Evolutionary conservation across 2,329 filamentous ascomycete species (phyloP).

Genomic region (Stachybotrys echinatus): DNA sequence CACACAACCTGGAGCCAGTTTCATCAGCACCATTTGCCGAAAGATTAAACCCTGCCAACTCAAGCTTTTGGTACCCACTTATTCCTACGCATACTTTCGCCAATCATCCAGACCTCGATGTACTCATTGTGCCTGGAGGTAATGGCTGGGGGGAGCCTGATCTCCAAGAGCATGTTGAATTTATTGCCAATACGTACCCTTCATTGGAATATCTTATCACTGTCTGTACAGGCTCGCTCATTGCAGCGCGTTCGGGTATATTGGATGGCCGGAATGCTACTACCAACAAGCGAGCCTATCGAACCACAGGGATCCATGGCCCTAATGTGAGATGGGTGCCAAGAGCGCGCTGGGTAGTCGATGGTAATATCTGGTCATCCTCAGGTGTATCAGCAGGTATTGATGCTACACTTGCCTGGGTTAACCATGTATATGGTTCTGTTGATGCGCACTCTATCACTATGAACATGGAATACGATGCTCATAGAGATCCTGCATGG

Average conservation of each 20-base stretch:
- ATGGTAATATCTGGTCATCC: slow-evolving; percentile 58
- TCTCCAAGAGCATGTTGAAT: slow-evolving; percentile 25
- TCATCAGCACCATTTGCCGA: slow-evolving; percentile 12
- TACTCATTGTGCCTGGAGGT: slow-evolving; percentile 34
- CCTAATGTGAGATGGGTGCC: slow-evolving; percentile 47
- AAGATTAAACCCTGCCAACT: background rate
- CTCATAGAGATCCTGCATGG: background rate
- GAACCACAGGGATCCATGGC: slow-evolving; percentile 25
- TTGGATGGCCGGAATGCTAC: slow-evolving; percentile 54
- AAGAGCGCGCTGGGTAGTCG: slow-evolving; percentile 53
- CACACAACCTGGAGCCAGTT: slow-evolving; percentile 20
- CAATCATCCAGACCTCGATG: slow-evolving; percentile 27
- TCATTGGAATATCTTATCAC: slow-evolving; percentile 49
- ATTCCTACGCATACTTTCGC: slow-evolving; percentile 31
- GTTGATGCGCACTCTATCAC: slow-evolving; percentile 39
- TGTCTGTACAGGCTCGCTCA: slow-evolving; percentile 54
- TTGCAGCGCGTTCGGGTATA: slow-evolving; percentile 49
- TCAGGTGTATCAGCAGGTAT: slow-evolving; percentile 48
- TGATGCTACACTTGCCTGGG: slow-evolving; percentile 28
- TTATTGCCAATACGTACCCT: slow-evolving; percentile 33
- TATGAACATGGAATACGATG: slow-evolving; percentile 5
- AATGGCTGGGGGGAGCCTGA: slow-evolving; percentile 20
- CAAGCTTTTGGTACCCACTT: slow-evolving; percentile 21
- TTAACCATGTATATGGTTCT: slow-evolving; percentile 4
- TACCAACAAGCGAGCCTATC: slow-evolving; percentile 52